These are phyloP conservation scores for Vitis hybrid DNA, from an alignment of 177 flowering plant genomes.

Conservation along the genomic window DNA sequence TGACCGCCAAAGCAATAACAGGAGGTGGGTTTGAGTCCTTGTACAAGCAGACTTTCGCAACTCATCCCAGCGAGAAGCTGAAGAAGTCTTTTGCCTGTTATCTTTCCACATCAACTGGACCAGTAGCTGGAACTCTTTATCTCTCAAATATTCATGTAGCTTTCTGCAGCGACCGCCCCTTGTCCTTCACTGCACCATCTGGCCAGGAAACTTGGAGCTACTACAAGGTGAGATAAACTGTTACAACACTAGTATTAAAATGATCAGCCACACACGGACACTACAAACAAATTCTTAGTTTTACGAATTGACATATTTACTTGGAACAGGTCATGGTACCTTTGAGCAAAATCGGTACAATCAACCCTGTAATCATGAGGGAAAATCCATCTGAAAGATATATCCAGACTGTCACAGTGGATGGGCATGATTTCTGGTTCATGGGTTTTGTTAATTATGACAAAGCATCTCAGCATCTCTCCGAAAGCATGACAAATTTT, in stretches of 20 bases:
- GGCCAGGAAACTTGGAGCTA: conserved; percentile 66
- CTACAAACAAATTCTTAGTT: neutral
- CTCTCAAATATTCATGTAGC: conserved; percentile 49
- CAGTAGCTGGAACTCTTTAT: conserved; percentile 66
- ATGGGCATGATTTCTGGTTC: conserved; percentile 70
- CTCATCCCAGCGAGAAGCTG: conserved; percentile 27
- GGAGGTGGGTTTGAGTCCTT: conserved; percentile 40
- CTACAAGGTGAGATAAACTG: conserved; percentile 49
- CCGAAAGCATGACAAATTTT: conserved; percentile 24
- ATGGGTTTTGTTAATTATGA: conserved; percentile 72
- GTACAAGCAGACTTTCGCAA: conserved; percentile 31
- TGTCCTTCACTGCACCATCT: conserved; percentile 49
- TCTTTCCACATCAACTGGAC: conserved; percentile 67
- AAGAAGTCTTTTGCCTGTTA: conserved; percentile 61
- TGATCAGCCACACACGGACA: too few relatives aligned
- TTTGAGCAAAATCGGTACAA: conserved; percentile 28
- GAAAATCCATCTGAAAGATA: conserved; percentile 13
- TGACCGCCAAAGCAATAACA: conserved; percentile 35
- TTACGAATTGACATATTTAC: neutral
- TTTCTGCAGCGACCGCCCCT: conserved; percentile 76
- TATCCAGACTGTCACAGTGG: conserved; percentile 48
- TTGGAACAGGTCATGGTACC: conserved; percentile 41
- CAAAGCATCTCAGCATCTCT: conserved; percentile 48
- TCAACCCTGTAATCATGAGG: conserved; percentile 48
- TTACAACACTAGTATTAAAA: neutral